These are phyloP conservation scores for Phytophthora pini DNA, from an alignment of 352 stramenopile genomes.

Conservation along the genomic window DNA sequence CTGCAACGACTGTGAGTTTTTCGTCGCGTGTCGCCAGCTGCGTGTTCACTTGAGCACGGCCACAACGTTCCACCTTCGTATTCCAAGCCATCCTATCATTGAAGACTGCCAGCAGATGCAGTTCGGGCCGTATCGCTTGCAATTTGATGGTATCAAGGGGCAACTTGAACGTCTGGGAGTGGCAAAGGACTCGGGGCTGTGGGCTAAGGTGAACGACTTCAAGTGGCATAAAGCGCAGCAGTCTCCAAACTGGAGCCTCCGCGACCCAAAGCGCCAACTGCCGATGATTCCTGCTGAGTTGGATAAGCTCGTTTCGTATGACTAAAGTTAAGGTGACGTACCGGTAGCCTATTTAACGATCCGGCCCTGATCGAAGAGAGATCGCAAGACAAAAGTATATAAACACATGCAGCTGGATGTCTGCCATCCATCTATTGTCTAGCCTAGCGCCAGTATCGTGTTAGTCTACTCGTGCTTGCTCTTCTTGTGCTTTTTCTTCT, in stretches of 20 bases:
- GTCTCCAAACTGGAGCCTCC: conserved; percentile 86
- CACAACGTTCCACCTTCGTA: conserved; percentile 84
- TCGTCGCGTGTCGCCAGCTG: conserved; percentile 85
- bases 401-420: conserved; percentile 37
- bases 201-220: conserved; percentile 93
- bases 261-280: conserved; percentile 56
- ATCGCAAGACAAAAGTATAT: conserved; percentile 22
- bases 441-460: conserved; percentile 6
- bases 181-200: conserved; percentile 66
- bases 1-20: conserved; percentile 81
- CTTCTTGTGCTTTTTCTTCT: conserved; percentile 65
- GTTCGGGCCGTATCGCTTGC: conserved; percentile 81
- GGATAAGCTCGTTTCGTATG: conserved; percentile 45
- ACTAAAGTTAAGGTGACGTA: conserved; percentile 12
- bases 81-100: conserved; percentile 90
- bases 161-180: conserved; percentile 71
- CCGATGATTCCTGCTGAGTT: conserved; percentile 46
- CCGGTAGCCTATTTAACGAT: conserved; percentile 31
- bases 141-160: conserved; percentile 63
- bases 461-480: conserved; percentile 58
- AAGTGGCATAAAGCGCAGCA: conserved; percentile 91
- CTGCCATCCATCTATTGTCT: conserved; percentile 32
- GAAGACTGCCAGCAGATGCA: conserved; percentile 87
- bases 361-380: conserved; percentile 12
- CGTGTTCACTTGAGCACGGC: conserved; percentile 78